A percentile compares a stretch with the other conserved stretches of the same genome.
Conservation (phyloP, 2,329 filamentous ascomycete species). For the Pestalotiopsis sp. region DNA sequence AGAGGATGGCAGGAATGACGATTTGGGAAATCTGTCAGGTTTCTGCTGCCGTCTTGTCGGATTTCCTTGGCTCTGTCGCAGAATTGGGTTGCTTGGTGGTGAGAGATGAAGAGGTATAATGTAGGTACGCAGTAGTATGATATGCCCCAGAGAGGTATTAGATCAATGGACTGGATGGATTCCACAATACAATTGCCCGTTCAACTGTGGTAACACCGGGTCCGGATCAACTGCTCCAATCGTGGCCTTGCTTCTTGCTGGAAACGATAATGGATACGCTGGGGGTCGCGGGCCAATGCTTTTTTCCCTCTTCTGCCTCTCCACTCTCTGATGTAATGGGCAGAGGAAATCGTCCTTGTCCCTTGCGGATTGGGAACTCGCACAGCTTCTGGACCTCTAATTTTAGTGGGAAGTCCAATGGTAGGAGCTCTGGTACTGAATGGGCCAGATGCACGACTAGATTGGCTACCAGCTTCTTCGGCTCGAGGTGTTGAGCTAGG, state of each 20-base stretch:
- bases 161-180: not conserved
- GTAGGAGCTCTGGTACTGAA: not conserved
- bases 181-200: not conserved
- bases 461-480: not conserved
- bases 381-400: not conserved
- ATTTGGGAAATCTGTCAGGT: conserved; percentile 10
- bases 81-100: not conserved
- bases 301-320: not conserved
- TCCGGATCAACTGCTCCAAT: not conserved
- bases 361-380: not conserved
- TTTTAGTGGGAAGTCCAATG: not conserved
- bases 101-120: not conserved
- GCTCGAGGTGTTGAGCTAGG: not conserved
- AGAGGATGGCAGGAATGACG: conserved; percentile 7
- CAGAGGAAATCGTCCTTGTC: not conserved
- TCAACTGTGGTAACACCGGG: not conserved
- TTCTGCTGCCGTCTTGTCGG: not conserved
- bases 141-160: not conserved
- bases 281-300: not conserved
- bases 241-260: not conserved
- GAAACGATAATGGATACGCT: not conserved
- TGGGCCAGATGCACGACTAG: not conserved
- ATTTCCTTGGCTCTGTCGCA: not conserved
- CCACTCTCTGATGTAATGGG: not conserved
- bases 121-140: not conserved